Percentiles rank a stretch among this genome's conserved stretches.
phyloP scores from a whole-genome alignment of 306 rosid species.

The Albizia julibrissin region DNA sequence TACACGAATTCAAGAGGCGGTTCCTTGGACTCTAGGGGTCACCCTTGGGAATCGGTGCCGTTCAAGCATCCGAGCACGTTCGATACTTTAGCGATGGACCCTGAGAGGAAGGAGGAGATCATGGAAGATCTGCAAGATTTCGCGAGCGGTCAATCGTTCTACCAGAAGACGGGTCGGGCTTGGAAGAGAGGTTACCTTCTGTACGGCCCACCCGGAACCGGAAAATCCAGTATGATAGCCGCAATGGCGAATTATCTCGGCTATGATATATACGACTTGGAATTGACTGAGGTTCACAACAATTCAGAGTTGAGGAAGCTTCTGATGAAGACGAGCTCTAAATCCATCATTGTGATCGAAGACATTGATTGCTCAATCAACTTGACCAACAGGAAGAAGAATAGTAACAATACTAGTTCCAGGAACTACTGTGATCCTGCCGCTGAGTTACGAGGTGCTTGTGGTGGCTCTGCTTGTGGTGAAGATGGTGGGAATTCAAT shows the following conservation, averaged over 20 bases:
- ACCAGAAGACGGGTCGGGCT: constrained; percentile 88
- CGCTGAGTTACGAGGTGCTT: constrained; percentile 33
- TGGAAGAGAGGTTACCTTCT: constrained; percentile 95
- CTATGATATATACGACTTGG: constrained; percentile 88
- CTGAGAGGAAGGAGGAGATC: constrained; percentile 55
- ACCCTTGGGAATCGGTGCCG: constrained; percentile 99
- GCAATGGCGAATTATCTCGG: constrained; percentile 94
- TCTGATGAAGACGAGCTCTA: constrained; percentile 90
- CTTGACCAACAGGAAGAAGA: constrained; percentile 59
- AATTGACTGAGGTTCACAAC: constrained; percentile 85
- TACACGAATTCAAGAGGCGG: constrained; percentile 94
- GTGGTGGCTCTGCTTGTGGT: constrained; percentile 30
- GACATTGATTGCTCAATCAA: constrained; percentile 91
- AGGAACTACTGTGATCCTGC: constrained; percentile 43
- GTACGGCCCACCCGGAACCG: constrained; percentile 94
- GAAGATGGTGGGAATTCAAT: constrained; percentile 71
- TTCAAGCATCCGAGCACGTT: constrained; percentile 96
- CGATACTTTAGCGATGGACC: constrained; percentile 94
- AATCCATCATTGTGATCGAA: constrained; percentile 86
- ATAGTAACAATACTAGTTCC: neutral
- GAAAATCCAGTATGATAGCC: constrained; percentile 94
- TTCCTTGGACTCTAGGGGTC: constrained; percentile 79
- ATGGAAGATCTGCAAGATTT: constrained; percentile 83
- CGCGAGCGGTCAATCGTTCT: constrained; percentile 74
- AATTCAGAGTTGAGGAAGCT: constrained; percentile 87